phyloP scores from a whole-genome alignment of 139 green algal genomes.

The Tetradesmus obliquus region DNA sequence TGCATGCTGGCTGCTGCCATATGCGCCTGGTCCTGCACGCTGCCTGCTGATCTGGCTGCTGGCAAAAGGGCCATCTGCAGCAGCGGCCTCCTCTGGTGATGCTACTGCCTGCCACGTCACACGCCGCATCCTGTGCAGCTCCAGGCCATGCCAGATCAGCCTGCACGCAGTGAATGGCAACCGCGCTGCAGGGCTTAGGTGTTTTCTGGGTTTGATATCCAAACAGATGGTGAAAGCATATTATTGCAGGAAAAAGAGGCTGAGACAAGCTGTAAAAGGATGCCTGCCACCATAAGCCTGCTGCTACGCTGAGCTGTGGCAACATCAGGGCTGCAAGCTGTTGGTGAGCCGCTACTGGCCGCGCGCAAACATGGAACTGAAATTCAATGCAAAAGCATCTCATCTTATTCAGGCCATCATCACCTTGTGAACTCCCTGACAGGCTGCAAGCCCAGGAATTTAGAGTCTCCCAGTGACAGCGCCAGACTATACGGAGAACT shows the following conservation, averaged over 20 bases:
- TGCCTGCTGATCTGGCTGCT: not conserved
- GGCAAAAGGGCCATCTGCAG: not conserved
- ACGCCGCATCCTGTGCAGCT: not conserved
- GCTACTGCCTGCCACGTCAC: not conserved
- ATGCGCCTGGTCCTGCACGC: not conserved
- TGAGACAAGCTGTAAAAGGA: not conserved
- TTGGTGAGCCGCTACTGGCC: no score
- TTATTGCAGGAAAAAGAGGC: not conserved
- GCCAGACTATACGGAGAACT: not conserved
- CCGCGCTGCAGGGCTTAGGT: not conserved
- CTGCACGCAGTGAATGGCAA: not conserved
- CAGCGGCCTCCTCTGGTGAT: not conserved
- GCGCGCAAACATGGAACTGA: no score
- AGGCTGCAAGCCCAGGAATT: not conserved
- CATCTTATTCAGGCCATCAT: not conserved
- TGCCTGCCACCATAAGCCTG: no score
- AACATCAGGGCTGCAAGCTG: no score
- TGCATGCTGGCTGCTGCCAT: not conserved
- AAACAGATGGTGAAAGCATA: not conserved
- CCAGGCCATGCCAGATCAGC: conserved; percentile 2
- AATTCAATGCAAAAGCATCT: not conserved
- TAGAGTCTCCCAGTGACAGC: not conserved
- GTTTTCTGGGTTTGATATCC: not conserved
- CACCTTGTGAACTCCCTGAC: conserved; percentile 11
- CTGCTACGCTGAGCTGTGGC: no score